A percentile compares a stretch with the other conserved stretches of the same genome.
phyloP scores from a whole-genome alignment of 108 stramenopile species.

The Pseudonitzschia multistriata region DNA sequence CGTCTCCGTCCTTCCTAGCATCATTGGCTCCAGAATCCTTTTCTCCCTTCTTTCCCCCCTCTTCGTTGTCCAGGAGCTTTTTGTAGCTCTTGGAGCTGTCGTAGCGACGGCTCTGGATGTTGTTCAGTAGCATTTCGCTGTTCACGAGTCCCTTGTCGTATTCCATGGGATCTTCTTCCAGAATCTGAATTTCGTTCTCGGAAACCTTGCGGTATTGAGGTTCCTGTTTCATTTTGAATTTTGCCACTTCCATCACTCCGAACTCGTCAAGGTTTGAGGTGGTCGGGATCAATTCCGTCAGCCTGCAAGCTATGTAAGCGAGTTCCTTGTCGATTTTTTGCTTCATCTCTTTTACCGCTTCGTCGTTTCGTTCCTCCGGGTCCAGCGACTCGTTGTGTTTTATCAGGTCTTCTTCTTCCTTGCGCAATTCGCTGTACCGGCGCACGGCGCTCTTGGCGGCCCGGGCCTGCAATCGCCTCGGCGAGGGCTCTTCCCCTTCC shows the following conservation, averaged over 20 bases:
- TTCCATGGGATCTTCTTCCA: conserved; percentile 1
- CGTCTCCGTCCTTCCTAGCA: not conserved
- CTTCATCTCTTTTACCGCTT: not conserved
- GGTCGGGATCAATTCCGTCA: conserved; percentile 34
- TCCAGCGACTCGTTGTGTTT: conserved; percentile 11
- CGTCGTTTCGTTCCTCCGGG: conserved; percentile 11
- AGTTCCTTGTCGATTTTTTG: conserved; percentile 24
- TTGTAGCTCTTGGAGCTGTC: not conserved
- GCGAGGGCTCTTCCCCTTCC: conserved; percentile 44
- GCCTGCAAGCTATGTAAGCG: conserved; percentile 22
- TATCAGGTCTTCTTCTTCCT: conserved; percentile 1
- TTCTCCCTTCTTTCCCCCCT: not conserved
- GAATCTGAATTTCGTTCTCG: not conserved
- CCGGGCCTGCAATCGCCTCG: conserved; percentile 66
- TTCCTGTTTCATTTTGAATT: conserved; percentile 6
- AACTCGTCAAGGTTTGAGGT: conserved; percentile 2
- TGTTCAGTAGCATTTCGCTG: not conserved
- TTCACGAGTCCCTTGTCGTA: not conserved
- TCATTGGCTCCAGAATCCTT: not conserved
- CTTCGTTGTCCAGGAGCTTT: not conserved
- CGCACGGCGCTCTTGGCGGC: conserved; percentile 82
- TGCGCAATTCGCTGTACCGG: conserved; percentile 32
- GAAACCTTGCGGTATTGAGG: not conserved
- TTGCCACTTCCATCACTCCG: not conserved
- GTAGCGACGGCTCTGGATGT: not conserved